phyloP scores from a whole-genome alignment of 2,329 filamentous ascomycete species.

The Sporothrix variecibatus region DNA sequence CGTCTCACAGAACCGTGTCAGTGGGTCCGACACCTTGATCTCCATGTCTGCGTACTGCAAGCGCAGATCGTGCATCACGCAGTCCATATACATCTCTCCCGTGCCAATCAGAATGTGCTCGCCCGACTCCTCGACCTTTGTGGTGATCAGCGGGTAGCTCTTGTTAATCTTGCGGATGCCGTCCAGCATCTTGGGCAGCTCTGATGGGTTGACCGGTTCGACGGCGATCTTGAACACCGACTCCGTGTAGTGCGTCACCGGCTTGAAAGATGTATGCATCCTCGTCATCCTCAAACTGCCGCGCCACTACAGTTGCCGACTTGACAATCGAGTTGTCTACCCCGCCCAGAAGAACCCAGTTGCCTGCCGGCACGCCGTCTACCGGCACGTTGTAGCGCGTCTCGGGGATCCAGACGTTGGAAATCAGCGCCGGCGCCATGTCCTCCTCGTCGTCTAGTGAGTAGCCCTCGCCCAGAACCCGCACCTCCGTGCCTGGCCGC shows the following conservation, averaged over 20 bases:
- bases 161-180: slow-evolving; percentile 97
- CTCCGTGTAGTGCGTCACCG: slow-evolving; percentile 91
- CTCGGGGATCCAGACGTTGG: slow-evolving; percentile 86
- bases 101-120: slow-evolving; percentile 95
- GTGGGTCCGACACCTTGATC: slow-evolving; percentile 96
- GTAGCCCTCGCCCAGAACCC: slow-evolving; percentile 92
- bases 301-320: slow-evolving; percentile 84
- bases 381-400: slow-evolving; percentile 91
- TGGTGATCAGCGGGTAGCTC: slow-evolving; percentile 91
- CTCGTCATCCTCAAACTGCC: slow-evolving; percentile 79
- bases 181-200: slow-evolving; percentile 98
- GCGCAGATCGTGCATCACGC: slow-evolving; percentile 90
- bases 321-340: slow-evolving; percentile 99
- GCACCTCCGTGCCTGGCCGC: slow-evolving; percentile 76
- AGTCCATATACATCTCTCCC: slow-evolving; percentile 99
- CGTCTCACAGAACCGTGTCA: slow-evolving; percentile 96
- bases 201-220: slow-evolving; percentile 96
- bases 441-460: slow-evolving; percentile 97
- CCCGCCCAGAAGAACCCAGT: slow-evolving; percentile 86
- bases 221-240: slow-evolving; percentile 98
- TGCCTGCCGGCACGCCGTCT: slow-evolving; percentile 89
- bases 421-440: slow-evolving; percentile 84
- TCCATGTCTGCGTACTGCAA: slow-evolving; percentile 98
- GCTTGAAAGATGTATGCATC: slow-evolving; percentile 96
- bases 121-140: slow-evolving; percentile 96